Percentiles rank a stretch among this genome's conserved stretches.
These are phyloP conservation scores for Fonsecaea multimorphosa DNA, from an alignment of 2,329 filamentous ascomycete species.

Conservation along the genomic window DNA sequence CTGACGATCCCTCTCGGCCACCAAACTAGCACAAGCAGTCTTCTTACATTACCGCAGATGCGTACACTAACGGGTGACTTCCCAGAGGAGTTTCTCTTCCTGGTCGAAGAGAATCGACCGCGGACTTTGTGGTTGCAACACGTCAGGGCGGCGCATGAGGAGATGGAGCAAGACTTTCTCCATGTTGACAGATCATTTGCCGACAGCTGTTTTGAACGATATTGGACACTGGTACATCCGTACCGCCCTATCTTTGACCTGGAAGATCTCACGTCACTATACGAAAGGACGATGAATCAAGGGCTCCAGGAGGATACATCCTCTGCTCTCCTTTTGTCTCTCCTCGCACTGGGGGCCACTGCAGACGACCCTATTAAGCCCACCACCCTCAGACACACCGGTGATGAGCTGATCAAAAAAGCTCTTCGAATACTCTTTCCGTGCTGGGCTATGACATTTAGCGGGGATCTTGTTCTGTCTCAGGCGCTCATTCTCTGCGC, in stretches of 20 bases:
- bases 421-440: slow-evolving; percentile 7
- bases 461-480: slow-evolving; percentile 7
- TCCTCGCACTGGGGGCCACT: slow-evolving; percentile 3
- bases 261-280: neutral
- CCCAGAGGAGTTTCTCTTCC: slow-evolving; percentile 14
- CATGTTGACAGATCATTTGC: neutral
- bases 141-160: neutral
- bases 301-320: neutral
- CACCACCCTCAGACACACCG: neutral
- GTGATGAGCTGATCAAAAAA: neutral
- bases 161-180: neutral
- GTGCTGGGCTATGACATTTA: slow-evolving; percentile 1
- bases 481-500: slow-evolving; percentile 18
- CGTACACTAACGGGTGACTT: slow-evolving; percentile 4
- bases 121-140: neutral
- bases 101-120: slow-evolving; percentile 4
- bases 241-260: neutral
- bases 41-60: slow-evolving; percentile 13
- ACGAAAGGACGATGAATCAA: neutral
- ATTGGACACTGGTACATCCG: slow-evolving; percentile 2
- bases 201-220: neutral
- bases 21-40: slow-evolving; percentile 22
- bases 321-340: neutral
- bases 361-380: neutral
- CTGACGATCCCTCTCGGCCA: slow-evolving; percentile 20